A percentile compares a stretch with the other conserved stretches of the same genome.
Evolutionary conservation across 192 early-diverging fungal species (phyloP).

Genomic region (Backusella australiensis): DNA sequence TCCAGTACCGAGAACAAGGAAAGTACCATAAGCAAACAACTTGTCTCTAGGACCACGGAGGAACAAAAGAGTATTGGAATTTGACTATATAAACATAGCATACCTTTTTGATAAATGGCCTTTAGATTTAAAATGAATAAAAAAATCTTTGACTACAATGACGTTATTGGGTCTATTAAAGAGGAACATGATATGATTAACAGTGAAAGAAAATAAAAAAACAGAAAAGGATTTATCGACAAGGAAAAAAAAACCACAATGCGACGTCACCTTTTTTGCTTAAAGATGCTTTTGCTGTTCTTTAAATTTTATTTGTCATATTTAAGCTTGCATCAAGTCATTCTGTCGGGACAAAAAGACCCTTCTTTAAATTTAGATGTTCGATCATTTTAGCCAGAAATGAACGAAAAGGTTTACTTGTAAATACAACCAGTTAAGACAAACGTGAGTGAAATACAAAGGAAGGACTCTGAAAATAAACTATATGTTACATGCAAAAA

Average conservation of each 20-base stretch:
- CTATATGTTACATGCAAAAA: neutral
- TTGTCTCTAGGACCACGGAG: conserved; percentile 38
- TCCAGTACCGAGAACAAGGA: conserved; percentile 35
- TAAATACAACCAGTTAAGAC: neutral
- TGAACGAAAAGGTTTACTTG: neutral
- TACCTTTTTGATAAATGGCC: neutral
- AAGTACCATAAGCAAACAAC: conserved; percentile 28
- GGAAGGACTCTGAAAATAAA: neutral
- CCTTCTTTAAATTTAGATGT: neutral
- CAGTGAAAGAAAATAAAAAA: neutral
- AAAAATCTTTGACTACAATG: conserved; percentile 24
- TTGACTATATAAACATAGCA: conserved; percentile 17
- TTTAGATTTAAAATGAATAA: neutral
- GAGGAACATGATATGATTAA: conserved; percentile 25
- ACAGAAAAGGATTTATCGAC: neutral
- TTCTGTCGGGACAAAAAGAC: too few species aligned
- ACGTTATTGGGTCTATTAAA: conserved; percentile 34
- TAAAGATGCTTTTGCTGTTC: neutral
- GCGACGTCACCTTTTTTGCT: neutral
- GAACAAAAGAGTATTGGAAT: conserved; percentile 30
- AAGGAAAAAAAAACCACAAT: neutral
- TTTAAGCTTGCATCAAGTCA: too few species aligned
- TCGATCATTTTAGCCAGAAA: neutral
- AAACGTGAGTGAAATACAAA: neutral
- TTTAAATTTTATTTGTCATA: too few species aligned